Conservation (phyloP, 2,329 filamentous ascomycete genomes). For the Hymenoscyphus fraxineus region DNA sequence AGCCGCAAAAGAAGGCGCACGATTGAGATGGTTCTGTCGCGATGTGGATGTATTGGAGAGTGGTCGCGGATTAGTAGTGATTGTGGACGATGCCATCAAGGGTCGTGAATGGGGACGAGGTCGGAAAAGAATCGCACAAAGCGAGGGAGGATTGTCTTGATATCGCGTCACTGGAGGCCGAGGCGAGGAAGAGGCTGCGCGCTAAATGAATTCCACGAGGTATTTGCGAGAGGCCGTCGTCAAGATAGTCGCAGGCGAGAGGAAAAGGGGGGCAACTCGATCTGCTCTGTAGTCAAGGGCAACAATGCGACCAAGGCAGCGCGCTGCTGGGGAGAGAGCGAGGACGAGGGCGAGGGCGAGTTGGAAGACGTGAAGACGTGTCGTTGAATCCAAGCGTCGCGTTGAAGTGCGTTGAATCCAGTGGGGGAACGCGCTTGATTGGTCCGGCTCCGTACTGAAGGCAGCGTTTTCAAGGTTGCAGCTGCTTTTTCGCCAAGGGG, state of each 20-base stretch:
- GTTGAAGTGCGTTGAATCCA: background rate
- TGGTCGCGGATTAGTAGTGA: constrained; percentile 28
- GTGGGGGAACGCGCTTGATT: background rate
- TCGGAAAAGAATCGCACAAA: background rate
- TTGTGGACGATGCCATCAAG: constrained; percentile 30
- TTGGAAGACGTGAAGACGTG: background rate
- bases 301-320: constrained; percentile 1
- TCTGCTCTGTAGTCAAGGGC: constrained; percentile 4
- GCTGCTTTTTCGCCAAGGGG: too few relatives aligned
- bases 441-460: background rate
- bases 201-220: background rate
- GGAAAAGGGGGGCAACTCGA: background rate
- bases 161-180: constrained; percentile 1
- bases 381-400: background rate
- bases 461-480: background rate
- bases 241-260: background rate
- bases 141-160: background rate
- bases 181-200: background rate
- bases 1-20: constrained; percentile 20
- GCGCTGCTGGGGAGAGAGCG: background rate
- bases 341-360: background rate
- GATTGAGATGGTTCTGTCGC: constrained; percentile 30
- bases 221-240: background rate
- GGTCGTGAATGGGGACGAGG: background rate
- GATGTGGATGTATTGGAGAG: constrained; percentile 31